A percentile compares a stretch with the other conserved stretches of the same genome.
These are phyloP conservation scores for Claviceps sp. DNA, from an alignment of 2,329 filamentous ascomycete genomes.

Conservation along the genomic window DNA sequence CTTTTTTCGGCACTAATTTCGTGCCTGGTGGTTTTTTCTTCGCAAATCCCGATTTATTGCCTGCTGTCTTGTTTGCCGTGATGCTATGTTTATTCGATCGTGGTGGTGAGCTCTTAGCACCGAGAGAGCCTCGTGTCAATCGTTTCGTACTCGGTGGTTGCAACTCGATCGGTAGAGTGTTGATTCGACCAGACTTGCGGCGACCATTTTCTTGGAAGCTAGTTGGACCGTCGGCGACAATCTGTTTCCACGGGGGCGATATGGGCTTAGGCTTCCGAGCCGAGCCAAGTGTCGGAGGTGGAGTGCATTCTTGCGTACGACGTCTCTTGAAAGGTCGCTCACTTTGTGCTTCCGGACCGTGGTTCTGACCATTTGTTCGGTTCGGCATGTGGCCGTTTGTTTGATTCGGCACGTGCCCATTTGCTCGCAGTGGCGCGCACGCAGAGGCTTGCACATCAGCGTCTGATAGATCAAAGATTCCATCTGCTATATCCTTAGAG, in stretches of 20 bases:
- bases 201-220: slow-evolving; percentile 65
- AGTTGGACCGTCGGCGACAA: slow-evolving; percentile 73
- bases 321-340: slow-evolving; percentile 52
- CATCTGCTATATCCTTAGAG: slow-evolving; percentile 7
- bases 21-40: slow-evolving; percentile 16
- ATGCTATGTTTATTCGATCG: slow-evolving; percentile 19
- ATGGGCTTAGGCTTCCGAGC: slow-evolving; percentile 34
- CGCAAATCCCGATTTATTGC: slow-evolving; percentile 14
- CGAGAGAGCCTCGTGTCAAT: slow-evolving; percentile 31
- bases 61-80: slow-evolving; percentile 15
- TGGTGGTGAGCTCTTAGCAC: slow-evolving; percentile 16
- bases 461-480: slow-evolving; percentile 6
- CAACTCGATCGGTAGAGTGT: slow-evolving; percentile 39
- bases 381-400: slow-evolving; percentile 20
- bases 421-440: slow-evolving; percentile 14
- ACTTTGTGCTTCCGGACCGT: slow-evolving; percentile 21
- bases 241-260: slow-evolving; percentile 90
- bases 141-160: slow-evolving; percentile 37
- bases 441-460: slow-evolving; percentile 10
- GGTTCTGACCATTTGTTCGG: slow-evolving; percentile 47
- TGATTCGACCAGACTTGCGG: slow-evolving; percentile 53
- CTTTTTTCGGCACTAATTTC: slow-evolving; percentile 18
- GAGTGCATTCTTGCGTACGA: slow-evolving; percentile 38
- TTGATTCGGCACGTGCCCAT: slow-evolving; percentile 23
- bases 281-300: slow-evolving; percentile 19